Percentiles rank a stretch among this genome's conserved stretches.
phyloP scores from a whole-genome alignment of 2,329 filamentous ascomycete genomes.

The Aspergillus sergii region DNA sequence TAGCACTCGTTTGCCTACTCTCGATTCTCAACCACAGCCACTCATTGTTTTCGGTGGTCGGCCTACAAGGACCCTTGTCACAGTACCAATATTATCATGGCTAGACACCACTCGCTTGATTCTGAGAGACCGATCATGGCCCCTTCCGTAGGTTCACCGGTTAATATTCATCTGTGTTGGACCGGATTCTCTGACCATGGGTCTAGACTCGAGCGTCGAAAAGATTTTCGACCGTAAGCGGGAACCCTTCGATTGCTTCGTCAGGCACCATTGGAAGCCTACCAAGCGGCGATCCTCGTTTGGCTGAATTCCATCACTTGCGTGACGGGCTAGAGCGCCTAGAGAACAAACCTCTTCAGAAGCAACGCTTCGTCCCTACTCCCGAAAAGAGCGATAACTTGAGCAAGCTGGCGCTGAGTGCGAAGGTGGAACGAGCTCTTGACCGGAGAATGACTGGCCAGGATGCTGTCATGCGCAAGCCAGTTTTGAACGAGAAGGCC shows the following conservation, averaged over 20 bases:
- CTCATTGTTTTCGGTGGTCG: neutral
- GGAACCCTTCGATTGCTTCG: constrained; percentile 47
- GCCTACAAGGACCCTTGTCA: neutral
- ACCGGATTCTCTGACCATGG: constrained; percentile 9
- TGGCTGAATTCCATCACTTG: constrained; percentile 72
- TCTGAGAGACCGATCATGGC: constrained; percentile 60
- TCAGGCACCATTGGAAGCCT: constrained; percentile 47
- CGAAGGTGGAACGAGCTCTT: constrained; percentile 86
- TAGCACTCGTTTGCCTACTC: neutral
- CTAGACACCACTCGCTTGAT: constrained; percentile 51
- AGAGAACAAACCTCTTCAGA: constrained; percentile 81
- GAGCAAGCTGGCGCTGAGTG: constrained; percentile 83
- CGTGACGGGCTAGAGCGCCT: constrained; percentile 81
- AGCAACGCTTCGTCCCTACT: constrained; percentile 78
- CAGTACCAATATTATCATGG: constrained; percentile 28
- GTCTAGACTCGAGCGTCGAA: constrained; percentile 53
- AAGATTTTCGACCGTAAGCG: constrained; percentile 57
- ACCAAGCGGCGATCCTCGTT: constrained; percentile 52
- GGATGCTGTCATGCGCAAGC: constrained; percentile 78
- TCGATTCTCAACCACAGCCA: neutral
- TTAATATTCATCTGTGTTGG: constrained; percentile 3
- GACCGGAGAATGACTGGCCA: constrained; percentile 84
- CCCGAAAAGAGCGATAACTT: constrained; percentile 80
- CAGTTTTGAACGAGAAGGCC: constrained; percentile 46
- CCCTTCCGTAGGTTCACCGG: constrained; percentile 47